phyloP scores from a whole-genome alignment of 225 moss, liverwort and hornwort genomes.

The Polytrichum formosum region DNA sequence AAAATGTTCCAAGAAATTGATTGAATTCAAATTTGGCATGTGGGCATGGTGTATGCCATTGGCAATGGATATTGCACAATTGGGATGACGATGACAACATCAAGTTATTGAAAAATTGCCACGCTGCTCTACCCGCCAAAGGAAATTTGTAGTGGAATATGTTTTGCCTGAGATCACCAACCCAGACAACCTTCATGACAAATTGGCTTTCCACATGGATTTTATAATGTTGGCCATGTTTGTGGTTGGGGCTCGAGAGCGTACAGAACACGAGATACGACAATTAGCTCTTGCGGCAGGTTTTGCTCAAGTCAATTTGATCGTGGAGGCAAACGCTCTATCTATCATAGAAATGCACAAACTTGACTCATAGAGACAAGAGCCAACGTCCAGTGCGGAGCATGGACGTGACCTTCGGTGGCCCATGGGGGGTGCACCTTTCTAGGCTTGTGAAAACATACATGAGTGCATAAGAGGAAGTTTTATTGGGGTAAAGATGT shows the following conservation, averaged over 20 bases:
- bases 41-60: no score
- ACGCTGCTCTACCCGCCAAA: conserved; percentile 15
- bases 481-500: no score
- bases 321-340: not conserved
- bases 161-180: not conserved
- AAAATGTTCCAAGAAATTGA: no score
- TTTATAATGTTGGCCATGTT: not conserved
- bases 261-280: not conserved
- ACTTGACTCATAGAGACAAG: not conserved
- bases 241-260: not conserved
- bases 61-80: conserved; percentile 33
- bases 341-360: not conserved
- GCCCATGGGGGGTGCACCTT: no score
- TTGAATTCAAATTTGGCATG: no score
- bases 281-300: not conserved
- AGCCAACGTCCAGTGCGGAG: no score
- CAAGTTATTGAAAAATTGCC: conserved; percentile 25
- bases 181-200: not conserved
- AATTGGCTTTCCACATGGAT: not conserved
- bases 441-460: no score
- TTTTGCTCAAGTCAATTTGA: not conserved
- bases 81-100: conserved; percentile 25
- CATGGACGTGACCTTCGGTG: no score
- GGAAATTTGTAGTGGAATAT: conserved; percentile 26
- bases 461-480: no score